Conservation (phyloP, 2,329 filamentous ascomycete species). For the Stagonosporopsis cucurbitacearum region DNA sequence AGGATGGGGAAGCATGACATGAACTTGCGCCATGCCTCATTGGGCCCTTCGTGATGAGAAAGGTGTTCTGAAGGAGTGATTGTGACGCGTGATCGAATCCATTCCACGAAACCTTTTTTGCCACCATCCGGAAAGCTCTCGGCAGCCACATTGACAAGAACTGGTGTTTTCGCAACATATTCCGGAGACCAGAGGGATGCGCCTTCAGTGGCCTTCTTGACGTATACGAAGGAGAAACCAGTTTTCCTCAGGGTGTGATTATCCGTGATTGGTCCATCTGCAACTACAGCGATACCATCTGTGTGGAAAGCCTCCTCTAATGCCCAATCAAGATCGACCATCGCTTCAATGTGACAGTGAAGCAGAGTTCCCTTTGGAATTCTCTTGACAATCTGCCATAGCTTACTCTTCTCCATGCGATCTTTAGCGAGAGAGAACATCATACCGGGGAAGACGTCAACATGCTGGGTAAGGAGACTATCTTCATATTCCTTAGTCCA, state of each 20-base stretch:
- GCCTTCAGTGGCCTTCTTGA: constrained; percentile 49
- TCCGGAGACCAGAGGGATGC: constrained; percentile 68
- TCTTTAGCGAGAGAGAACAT: constrained; percentile 88
- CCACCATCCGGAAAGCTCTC: constrained; percentile 77
- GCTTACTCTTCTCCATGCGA: constrained; percentile 81
- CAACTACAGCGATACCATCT: constrained; percentile 74
- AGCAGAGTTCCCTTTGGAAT: constrained; percentile 90
- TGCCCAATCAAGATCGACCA: constrained; percentile 85
- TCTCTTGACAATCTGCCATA: constrained; percentile 82
- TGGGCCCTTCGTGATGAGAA: constrained; percentile 80
- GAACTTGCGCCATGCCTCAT: constrained; percentile 87
- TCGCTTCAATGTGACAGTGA: constrained; percentile 89
- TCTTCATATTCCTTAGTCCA: constrained; percentile 81
- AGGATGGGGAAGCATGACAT: constrained; percentile 74
- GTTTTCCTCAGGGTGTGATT: constrained; percentile 61
- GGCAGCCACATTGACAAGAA: constrained; percentile 69
- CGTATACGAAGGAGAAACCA: constrained; percentile 64
- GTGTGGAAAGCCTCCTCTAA: constrained; percentile 73
- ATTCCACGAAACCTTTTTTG: constrained; percentile 73
- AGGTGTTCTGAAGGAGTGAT: constrained; percentile 76
- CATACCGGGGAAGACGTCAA: constrained; percentile 83
- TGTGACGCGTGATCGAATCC: constrained; percentile 75
- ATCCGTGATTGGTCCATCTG: constrained; percentile 63
- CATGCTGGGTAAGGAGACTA: constrained; percentile 66
- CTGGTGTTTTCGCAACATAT: constrained; percentile 66